Base-by-base conservation (phyloP, 2,329 filamentous ascomycete genomes). In the Fusarium nanum region DNA sequence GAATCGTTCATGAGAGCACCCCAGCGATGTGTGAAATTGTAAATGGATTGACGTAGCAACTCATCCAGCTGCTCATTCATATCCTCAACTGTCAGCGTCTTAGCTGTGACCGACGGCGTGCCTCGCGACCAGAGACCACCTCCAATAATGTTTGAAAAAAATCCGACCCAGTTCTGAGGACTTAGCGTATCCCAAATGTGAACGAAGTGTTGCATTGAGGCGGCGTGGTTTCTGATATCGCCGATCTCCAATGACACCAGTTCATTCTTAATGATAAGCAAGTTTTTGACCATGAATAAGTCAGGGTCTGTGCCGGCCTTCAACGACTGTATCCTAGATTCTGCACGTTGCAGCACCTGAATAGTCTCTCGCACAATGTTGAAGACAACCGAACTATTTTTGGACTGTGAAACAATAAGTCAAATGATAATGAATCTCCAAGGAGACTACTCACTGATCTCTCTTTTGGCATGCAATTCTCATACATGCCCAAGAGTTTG, bases 201-300 rank as follows among this genome's bases (percentile, higher is more conserved):
- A 18, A 84, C 81, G 73, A 91, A 90, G 73, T 91, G 88, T 72
- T 90, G 87, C 82, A 88, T 85, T 7, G 79, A 78, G 27, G 72
- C 63, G 14, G 76, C 64, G 46, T 86, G 83, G 58, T 85, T 86
- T 63, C 88, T 83, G 18, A 89, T 85, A 70, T 90, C 88, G 54
- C 88, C 94, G 71, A 99, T 98, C 81, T 99, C 96, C 67, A 99
- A 94, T 12, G 94, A 94, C 27, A 99, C 90, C 54, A 99, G 92
- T 78, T 98, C 93, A 77, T 98, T 97, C 80, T 98, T 98, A 54
- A 99, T 88, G 52, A 98, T 91, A 52, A 99, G 91, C 3, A 99
- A 87, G 78, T 99, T 97, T 74, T 95, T 96, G 74, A 99, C 91
- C 76, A 98, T 90, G 81, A 99, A 99, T 7, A 99, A 86, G 72